Evolutionary conservation across 352 stramenopile genomes (phyloP).

Genomic region (Blastocystis sp.): DNA sequence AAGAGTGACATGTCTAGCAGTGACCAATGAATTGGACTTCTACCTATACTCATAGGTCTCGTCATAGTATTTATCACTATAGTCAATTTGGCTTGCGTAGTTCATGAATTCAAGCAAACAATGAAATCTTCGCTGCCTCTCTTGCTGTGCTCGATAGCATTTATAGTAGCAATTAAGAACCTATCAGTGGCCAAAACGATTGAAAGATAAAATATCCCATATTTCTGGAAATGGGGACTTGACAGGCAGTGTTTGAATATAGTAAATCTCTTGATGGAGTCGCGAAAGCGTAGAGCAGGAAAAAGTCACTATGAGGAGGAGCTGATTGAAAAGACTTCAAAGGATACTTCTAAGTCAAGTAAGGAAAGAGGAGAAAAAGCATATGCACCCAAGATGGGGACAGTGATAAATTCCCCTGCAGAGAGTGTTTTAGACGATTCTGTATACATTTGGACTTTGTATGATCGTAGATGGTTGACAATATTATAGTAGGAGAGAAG

Average conservation of each 20-base stretch:
- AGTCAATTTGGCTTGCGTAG: conserved; percentile 55
- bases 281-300: neutral
- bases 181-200: too few species aligned
- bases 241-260: too few species aligned
- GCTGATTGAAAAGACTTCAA: neutral
- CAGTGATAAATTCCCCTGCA: neutral
- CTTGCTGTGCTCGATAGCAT: too few species aligned
- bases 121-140: neutral
- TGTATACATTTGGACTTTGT: neutral
- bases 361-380: neutral
- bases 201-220: too few species aligned
- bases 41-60: conserved; percentile 59
- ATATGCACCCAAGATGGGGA: neutral
- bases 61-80: conserved; percentile 61
- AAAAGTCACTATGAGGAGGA: neutral
- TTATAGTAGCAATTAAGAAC: too few species aligned
- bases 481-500: neutral
- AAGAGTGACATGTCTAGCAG: conserved; percentile 52
- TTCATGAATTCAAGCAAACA: conserved; percentile 11
- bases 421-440: neutral
- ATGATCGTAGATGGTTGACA: conserved; percentile 1
- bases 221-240: too few species aligned
- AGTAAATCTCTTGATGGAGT: neutral
- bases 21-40: neutral
- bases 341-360: neutral